phyloP scores from a whole-genome alignment of 2,329 filamentous ascomycete genomes.

The Colletotrichum abscissum region DNA sequence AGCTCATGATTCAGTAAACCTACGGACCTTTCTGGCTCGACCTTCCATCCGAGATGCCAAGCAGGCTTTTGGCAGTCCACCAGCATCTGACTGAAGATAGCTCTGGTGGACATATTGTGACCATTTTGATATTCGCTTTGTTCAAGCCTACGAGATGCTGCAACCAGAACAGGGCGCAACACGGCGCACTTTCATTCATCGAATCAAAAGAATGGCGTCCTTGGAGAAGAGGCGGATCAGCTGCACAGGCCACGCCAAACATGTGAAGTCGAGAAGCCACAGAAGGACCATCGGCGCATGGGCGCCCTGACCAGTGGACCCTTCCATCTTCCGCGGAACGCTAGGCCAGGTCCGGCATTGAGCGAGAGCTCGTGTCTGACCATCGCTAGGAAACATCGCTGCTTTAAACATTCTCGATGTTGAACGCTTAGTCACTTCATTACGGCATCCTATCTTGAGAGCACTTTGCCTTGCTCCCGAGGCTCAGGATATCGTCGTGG shows the following conservation, averaged over 20 bases:
- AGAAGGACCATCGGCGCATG: constrained; percentile 8
- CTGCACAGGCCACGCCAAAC: constrained; percentile 27
- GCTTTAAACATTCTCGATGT: background rate
- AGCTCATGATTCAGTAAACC: constrained; percentile 25
- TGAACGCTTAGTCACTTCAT: background rate
- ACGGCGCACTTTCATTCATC: constrained; percentile 5
- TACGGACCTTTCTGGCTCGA: background rate
- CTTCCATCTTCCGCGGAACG: constrained; percentile 31
- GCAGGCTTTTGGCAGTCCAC: background rate
- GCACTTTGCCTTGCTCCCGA: background rate
- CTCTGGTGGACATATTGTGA: background rate
- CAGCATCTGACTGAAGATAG: background rate
- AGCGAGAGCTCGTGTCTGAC: constrained; percentile 9
- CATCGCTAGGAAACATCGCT: background rate
- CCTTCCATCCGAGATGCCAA: background rate
- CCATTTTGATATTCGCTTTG: constrained; percentile 12
- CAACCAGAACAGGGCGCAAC: constrained; percentile 10
- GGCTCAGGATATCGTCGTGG: background rate
- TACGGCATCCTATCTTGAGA: background rate
- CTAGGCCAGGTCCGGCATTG: constrained; percentile 20
- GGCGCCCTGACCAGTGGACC: constrained; percentile 11
- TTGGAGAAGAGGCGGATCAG: background rate
- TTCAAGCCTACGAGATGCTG: background rate
- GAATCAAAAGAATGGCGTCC: constrained; percentile 21
- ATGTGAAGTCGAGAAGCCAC: constrained; percentile 34